Base-by-base conservation (phyloP, 257 asterid species). In the Echites panduratus region DNA sequence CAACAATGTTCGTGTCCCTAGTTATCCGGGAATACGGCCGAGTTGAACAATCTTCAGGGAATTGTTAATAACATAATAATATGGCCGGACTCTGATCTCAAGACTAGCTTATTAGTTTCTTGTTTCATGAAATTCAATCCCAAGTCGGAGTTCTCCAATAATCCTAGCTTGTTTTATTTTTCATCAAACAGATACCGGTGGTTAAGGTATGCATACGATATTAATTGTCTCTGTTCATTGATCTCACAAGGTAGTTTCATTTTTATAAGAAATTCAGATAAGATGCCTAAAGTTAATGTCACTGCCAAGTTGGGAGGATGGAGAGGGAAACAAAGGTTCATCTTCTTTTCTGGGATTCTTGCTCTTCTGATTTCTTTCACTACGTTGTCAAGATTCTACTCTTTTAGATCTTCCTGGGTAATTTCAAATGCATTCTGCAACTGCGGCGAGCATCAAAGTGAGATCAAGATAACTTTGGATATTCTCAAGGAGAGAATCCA, bases 331-430 rank as follows among this genome's bases (percentile, higher is more conserved):
- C 79, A 67, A 80, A 83, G 74, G 66, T 48, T 83, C 41, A 44
- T 82, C 66, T 74, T 82, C 72, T 32, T 71, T 0, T 10, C 79
- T 4, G 78, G 72, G 4, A 54, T 78, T 53, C 76, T 84, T 5
- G 83, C 79, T 50, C 54, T 78, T 56, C 50, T 84, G 26, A 71
- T 83, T 49, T 80, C 77, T 61, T 64, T 80, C 27, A 77, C 82
- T 74, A 84, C 86, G 13, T 71, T 84, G 52, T 82, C 81, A 11
- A 82, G 81, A 74, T 79, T 85, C 62, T 80, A 77, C 77, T 83
- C 88, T 16, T 71, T 80, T 48, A 74, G 77, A 58, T 80, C 87
- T 43, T 79, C 81, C 3, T 32, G 38, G 61, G 79, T 81, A 8
- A 71, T 41, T 63, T 57, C 83, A 0, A 77, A 80, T 45, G 48